phyloP scores from a whole-genome alignment of 2,329 filamentous ascomycete species.

The Colletotrichum orchidophilum region DNA sequence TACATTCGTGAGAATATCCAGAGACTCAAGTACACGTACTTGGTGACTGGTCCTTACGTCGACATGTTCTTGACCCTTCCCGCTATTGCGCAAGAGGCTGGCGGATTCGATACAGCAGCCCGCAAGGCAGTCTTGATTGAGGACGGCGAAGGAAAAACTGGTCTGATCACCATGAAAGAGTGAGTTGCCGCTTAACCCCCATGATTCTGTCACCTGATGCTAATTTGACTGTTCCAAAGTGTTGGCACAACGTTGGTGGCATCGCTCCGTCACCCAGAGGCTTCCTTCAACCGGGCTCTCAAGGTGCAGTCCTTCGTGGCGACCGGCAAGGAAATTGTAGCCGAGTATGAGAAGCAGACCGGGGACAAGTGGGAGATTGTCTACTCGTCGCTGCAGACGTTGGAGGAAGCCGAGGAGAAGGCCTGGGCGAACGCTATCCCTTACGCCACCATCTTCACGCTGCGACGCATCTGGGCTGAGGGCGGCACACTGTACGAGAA shows the following conservation, averaged over 20 bases:
- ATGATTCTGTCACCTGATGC: no score
- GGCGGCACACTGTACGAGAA: conserved; percentile 76
- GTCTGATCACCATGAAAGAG: conserved; percentile 78
- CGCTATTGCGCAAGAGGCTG: conserved; percentile 51
- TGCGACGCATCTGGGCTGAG: conserved; percentile 77
- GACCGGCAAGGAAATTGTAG: conserved; percentile 68
- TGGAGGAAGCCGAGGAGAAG: conserved; percentile 66
- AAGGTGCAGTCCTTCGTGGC: conserved; percentile 78
- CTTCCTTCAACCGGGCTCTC: conserved; percentile 63
- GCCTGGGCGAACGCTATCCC: conserved; percentile 64
- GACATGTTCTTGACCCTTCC: conserved; percentile 66
- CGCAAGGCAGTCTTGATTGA: conserved; percentile 70
- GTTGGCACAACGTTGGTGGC: conserved; percentile 74
- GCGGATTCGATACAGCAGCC: conserved; percentile 66
- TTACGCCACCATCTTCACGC: conserved; percentile 63
- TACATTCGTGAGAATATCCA: conserved; percentile 63
- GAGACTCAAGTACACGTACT: conserved; percentile 69
- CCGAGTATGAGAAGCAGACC: conserved; percentile 75
- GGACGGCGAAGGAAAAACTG: conserved; percentile 68
- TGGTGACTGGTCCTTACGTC: conserved; percentile 76
- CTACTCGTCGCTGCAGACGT: conserved; percentile 60
- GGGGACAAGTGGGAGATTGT: conserved; percentile 64
- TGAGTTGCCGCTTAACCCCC: conserved; percentile 50
- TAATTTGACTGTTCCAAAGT: conserved; percentile 45
- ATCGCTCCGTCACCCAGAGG: conserved; percentile 65